A percentile compares a stretch with the other conserved stretches of the same genome.
Evolutionary conservation across 441 rosid species (phyloP).

Genomic region (Adansonia grandidieri): DNA sequence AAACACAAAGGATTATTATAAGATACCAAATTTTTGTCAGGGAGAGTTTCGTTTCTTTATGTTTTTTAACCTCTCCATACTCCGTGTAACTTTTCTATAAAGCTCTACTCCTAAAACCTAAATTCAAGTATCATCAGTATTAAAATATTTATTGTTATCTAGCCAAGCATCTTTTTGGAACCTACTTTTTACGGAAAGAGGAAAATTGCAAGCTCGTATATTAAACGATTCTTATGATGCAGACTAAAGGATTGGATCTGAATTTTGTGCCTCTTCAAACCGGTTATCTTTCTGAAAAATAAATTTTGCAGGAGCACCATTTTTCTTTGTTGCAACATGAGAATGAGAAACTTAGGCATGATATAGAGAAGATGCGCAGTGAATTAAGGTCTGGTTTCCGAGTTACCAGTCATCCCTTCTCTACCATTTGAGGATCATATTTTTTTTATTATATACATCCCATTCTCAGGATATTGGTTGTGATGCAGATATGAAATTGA

Average conservation of each 20-base stretch:
- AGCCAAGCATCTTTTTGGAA: too few species aligned
- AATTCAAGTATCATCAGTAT: too few species aligned
- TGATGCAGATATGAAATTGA: constrained; percentile 60
- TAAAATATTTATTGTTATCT: too few species aligned
- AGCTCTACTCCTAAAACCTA: too few species aligned
- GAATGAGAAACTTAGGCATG: constrained; percentile 59
- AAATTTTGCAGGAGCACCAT: constrained; percentile 49
- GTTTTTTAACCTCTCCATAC: too few species aligned
- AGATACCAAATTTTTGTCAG: too few species aligned
- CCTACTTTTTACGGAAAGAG: not conserved
- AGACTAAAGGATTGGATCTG: not conserved
- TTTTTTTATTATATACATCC: not conserved
- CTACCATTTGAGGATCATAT: not conserved
- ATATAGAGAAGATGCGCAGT: constrained; percentile 58
- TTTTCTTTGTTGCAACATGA: constrained; percentile 66
- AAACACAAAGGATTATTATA: too few species aligned
- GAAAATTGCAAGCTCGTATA: not conserved
- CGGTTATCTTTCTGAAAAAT: constrained; percentile 8
- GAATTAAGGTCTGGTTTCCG: constrained; percentile 54
- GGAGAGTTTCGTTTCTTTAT: too few species aligned
- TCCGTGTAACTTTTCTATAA: too few species aligned
- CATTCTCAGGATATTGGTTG: not conserved
- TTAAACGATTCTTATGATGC: not conserved
- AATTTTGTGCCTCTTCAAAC: not conserved
- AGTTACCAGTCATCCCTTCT: not conserved